A percentile compares a stretch with the other conserved stretches of the same genome.
These are phyloP conservation scores for Arxiozyma slooffiae DNA, from an alignment of 1,139 yeast genomes.

Conservation along the genomic window DNA sequence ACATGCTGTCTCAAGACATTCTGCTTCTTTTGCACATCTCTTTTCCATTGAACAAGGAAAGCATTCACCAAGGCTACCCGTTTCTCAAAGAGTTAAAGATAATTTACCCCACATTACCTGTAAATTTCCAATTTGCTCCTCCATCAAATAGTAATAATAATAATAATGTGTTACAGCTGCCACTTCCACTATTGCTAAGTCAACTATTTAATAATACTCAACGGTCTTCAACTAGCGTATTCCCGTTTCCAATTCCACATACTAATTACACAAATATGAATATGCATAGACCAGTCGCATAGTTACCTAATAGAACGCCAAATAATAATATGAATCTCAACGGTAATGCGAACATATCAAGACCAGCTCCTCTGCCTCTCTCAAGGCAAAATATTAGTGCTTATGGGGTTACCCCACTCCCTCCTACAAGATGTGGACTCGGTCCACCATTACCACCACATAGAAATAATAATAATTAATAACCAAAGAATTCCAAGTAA, in stretches of 20 bases:
- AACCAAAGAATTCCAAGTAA: conserved; percentile 4
- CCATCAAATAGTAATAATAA: conserved; percentile 4
- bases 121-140: conserved; percentile 12
- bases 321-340: conserved; percentile 5
- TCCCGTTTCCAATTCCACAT: conserved; percentile 19
- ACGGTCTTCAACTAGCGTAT: conserved; percentile 16
- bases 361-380: conserved; percentile 1
- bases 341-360: not conserved
- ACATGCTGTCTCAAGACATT: not conserved
- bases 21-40: conserved; percentile 10
- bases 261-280: not conserved
- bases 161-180: not conserved
- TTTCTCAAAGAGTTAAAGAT: conserved; percentile 5
- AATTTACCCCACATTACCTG: conserved; percentile 16
- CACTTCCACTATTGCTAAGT: conserved; percentile 6
- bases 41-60: conserved; percentile 15
- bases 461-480: conserved; percentile 5
- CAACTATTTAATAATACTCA: conserved; percentile 9
- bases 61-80: not conserved
- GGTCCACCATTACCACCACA: conserved; percentile 26
- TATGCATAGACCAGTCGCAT: conserved; percentile 14
- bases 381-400: conserved; percentile 3
- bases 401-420: conserved; percentile 33
- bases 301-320: conserved; percentile 11
- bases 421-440: conserved; percentile 30